phyloP scores from a whole-genome alignment of 495 filamentous ascomycete species.

The Penicillium steckii region DNA sequence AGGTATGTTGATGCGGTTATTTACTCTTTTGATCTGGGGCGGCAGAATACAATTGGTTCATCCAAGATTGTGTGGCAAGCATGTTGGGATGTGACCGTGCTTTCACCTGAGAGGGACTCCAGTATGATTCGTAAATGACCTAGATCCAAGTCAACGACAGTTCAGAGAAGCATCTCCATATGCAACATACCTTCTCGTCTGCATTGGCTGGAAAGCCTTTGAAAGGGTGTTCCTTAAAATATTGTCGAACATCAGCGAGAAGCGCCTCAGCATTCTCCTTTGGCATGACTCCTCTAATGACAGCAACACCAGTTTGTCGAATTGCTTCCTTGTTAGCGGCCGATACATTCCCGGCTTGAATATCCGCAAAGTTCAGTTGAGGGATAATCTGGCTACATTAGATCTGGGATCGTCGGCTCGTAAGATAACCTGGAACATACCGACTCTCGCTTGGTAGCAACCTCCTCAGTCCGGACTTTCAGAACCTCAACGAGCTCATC shows the following conservation, averaged over 20 bases:
- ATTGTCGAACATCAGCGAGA: slow-evolving; percentile 49
- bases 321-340: slow-evolving; percentile 1
- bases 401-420: not conserved
- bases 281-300: slow-evolving; percentile 58
- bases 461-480: slow-evolving; percentile 10
- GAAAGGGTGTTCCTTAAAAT: not conserved
- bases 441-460: slow-evolving; percentile 10
- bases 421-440: not conserved
- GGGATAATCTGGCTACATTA: slow-evolving; percentile 3
- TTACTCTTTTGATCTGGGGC: slow-evolving; percentile 31
- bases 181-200: slow-evolving; percentile 16
- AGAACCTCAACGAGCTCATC: slow-evolving; percentile 6
- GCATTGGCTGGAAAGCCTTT: slow-evolving; percentile 42
- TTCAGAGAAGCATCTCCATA: not conserved
- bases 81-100: slow-evolving; percentile 66
- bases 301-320: slow-evolving; percentile 44
- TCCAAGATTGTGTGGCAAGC: slow-evolving; percentile 58
- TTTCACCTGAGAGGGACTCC: slow-evolving; percentile 65
- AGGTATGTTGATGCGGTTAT: too few relatives aligned
- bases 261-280: slow-evolving; percentile 53
- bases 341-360: slow-evolving; percentile 2
- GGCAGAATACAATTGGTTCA: slow-evolving; percentile 64
- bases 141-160: slow-evolving; percentile 48
- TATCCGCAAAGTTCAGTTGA: slow-evolving; percentile 9
- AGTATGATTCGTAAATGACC: slow-evolving; percentile 77